These are phyloP conservation scores for Trebouxia gelatinosa DNA, from an alignment of 163 green algal genomes.

Conservation along the genomic window DNA sequence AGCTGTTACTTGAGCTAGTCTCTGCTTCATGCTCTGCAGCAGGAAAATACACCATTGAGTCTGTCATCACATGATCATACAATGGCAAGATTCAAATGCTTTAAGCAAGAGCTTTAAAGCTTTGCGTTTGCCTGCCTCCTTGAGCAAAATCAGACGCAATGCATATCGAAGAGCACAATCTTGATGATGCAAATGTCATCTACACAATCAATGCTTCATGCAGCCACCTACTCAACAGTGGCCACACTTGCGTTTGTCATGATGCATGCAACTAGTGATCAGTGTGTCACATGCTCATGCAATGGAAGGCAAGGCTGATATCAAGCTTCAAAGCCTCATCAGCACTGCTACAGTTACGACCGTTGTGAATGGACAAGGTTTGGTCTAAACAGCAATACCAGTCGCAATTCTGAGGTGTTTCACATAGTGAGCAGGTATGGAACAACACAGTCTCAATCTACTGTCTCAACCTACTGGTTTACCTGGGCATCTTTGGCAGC, in stretches of 20 bases:
- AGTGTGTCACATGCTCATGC: too few relatives aligned
- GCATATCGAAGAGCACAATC: neutral
- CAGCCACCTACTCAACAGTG: too few relatives aligned
- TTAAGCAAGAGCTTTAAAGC: neutral
- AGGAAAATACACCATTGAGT: neutral
- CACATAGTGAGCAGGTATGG: neutral
- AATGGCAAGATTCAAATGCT: neutral
- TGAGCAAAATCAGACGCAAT: neutral
- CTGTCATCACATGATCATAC: neutral
- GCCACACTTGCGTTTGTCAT: too few relatives aligned
- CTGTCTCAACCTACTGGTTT: neutral
- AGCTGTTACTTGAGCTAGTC: neutral
- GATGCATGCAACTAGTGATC: too few relatives aligned
- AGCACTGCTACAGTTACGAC: neutral
- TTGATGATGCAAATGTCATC: too few relatives aligned
- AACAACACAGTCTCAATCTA: too few relatives aligned
- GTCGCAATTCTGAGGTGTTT: neutral
- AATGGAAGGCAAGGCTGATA: too few relatives aligned
- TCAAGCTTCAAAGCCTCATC: neutral
- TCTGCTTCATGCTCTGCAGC: neutral
- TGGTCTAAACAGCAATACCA: neutral
- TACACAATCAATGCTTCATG: too few relatives aligned
- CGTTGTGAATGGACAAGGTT: neutral
- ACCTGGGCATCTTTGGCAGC: constrained; percentile 38
- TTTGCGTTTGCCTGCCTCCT: neutral